Conservation (phyloP, 2,329 filamentous ascomycete genomes). For the Fusarium gaditjirri region DNA sequence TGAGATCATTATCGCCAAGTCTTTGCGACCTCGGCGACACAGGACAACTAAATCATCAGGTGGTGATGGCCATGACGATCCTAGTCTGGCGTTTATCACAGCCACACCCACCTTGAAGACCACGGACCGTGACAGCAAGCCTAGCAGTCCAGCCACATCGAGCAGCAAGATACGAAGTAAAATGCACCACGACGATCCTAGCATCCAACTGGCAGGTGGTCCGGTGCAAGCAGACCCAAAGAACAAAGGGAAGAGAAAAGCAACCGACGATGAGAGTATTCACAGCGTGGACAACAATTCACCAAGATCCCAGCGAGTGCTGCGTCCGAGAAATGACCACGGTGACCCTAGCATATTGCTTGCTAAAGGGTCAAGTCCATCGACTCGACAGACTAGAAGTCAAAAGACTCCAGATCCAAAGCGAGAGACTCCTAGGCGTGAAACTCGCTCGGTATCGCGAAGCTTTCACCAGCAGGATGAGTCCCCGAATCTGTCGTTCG, state of each 20-base stretch:
- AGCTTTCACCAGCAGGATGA: constrained; percentile 30
- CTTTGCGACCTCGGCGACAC: constrained; percentile 47
- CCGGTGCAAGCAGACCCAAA: constrained; percentile 32
- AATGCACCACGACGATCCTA: constrained; percentile 39
- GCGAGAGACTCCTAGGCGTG: constrained; percentile 38
- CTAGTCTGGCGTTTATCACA: constrained; percentile 46
- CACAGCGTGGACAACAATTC: constrained; percentile 30
- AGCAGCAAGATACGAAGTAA: constrained; percentile 46
- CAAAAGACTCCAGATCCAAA: constrained; percentile 38
- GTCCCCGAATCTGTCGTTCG: constrained; percentile 37
- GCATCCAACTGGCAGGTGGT: constrained; percentile 38
- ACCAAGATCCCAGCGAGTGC: constrained; percentile 40
- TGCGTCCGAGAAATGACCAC: constrained; percentile 43
- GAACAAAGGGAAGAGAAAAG: constrained; percentile 34
- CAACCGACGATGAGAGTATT: constrained; percentile 28
- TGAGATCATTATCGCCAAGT: constrained; percentile 45
- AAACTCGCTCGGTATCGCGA: constrained; percentile 39
- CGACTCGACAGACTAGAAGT: constrained; percentile 38
- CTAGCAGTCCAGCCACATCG: constrained; percentile 31
- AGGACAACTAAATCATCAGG: constrained; percentile 40
- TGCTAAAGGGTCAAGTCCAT: constrained; percentile 37
- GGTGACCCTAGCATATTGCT: constrained; percentile 43
- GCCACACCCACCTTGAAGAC: constrained; percentile 23
- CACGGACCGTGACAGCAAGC: constrained; percentile 23
- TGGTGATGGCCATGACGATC: constrained; percentile 41